Base-by-base conservation (phyloP, 352 stramenopile genomes). In the Globisporangium solare region DNA sequence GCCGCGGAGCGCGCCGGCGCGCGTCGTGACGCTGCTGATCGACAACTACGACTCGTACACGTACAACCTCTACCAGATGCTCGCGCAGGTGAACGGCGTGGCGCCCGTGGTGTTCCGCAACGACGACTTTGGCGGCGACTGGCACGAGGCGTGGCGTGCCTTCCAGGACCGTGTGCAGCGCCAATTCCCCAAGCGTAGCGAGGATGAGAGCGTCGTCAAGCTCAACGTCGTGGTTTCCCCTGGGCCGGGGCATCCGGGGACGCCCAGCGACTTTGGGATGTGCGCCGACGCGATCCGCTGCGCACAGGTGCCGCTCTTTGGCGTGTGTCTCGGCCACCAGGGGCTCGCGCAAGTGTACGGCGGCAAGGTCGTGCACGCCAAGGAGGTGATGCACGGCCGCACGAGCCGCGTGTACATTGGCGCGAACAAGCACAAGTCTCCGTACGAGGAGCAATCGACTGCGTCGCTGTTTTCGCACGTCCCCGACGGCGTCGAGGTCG, bases 11-110 rank as follows among this genome's bases (percentile, higher is more conserved):
- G 6, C 13, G 12, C 14, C 31, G 27, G 66, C 63, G 42, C 70
- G 56, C 35, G 79, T 90, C 41, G 62, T 58, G 13, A 85, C 84
- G 51, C 71, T 99, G 45, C 82, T 99, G 12, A 94, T 99, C 58
- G 96, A 99, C 81, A 98, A 99, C 75, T 98, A 98, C 61, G 96
- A 99, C 81, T 98, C 92, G 55, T 99, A 98, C 73, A 98, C 96
- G 47, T 98, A 97, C 81, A 99, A 99, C 79, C 78, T 95, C 61
- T 97, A 89, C 66, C 91, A 98, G 69, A 96, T 98, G 74, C 63
- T 98, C 59, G 86, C 91, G 40, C 83, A 96, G 53, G 77, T 98
- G 50, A 98, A 96, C 66, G 82, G 79, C 2, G 54, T 83, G 49
- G 79, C 80, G 47, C 93, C 96, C 0, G 63, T 92, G 14, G 94